A percentile compares a stretch with the other conserved stretches of the same genome.
Conservation (phyloP, 129 eudicot genomes). For the Flaveria trinervia region DNA sequence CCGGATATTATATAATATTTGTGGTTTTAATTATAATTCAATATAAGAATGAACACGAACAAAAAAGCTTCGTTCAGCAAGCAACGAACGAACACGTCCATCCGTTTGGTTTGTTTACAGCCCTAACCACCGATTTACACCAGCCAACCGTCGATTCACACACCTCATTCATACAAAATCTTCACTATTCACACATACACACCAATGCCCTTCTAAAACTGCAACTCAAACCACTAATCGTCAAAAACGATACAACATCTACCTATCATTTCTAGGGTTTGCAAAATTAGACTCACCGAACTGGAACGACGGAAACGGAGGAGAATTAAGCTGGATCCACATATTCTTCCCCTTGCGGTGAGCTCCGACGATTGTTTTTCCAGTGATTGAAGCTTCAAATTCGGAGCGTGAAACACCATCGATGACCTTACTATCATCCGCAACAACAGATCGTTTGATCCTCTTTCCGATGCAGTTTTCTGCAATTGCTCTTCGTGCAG, state of each 20-base stretch:
- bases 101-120: too few relatives aligned
- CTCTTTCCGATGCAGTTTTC: slow-evolving; percentile 84
- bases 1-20: too few relatives aligned
- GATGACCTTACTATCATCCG: slow-evolving; percentile 73
- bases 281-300: slow-evolving; percentile 50
- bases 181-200: neutral
- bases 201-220: neutral
- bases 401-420: slow-evolving; percentile 65
- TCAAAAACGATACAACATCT: neutral
- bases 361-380: slow-evolving; percentile 79
- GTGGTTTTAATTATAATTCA: too few relatives aligned
- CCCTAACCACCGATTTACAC: neutral
- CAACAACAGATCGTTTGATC: slow-evolving; percentile 57
- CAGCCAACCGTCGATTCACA: neutral
- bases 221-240: neutral
- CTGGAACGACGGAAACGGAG: slow-evolving; percentile 93
- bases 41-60: too few relatives aligned
- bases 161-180: neutral
- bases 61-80: too few relatives aligned
- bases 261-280: slow-evolving; percentile 41
- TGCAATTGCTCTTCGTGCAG: slow-evolving; percentile 79
- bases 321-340: slow-evolving; percentile 92
- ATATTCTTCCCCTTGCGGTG: slow-evolving; percentile 85
- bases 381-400: slow-evolving; percentile 59
- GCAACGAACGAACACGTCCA: too few relatives aligned